Percentiles rank a stretch among this genome's conserved stretches.
These are phyloP conservation scores for Talaromyces ruber DNA, from an alignment of 495 filamentous ascomycete genomes.

Conservation along the genomic window DNA sequence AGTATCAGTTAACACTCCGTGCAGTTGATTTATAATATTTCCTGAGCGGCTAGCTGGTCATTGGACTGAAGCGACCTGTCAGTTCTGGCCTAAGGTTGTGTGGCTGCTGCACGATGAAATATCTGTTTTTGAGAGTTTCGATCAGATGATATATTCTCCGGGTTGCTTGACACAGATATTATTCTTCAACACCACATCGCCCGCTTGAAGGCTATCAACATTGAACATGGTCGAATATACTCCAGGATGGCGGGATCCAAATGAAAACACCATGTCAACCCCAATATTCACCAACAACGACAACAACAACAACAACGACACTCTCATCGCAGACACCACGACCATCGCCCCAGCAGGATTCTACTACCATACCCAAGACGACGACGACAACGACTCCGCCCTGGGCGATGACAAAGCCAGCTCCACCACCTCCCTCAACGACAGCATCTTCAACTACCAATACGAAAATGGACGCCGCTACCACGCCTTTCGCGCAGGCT, in stretches of 20 bases:
- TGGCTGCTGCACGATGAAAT: background rate
- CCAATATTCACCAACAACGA: background rate
- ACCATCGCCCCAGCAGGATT: background rate
- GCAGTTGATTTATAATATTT: background rate
- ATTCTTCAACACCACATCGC: background rate
- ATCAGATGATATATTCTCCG: background rate
- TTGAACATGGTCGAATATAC: background rate
- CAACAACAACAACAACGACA: background rate
- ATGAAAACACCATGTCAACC: background rate
- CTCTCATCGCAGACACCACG: background rate
- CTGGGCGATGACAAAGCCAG: conserved; percentile 5
- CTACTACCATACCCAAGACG: background rate
- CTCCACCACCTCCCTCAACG: conserved; percentile 12
- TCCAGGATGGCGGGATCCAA: background rate
- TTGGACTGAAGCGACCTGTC: background rate
- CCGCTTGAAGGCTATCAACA: background rate
- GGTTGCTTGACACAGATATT: background rate
- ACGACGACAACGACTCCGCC: conserved; percentile 7
- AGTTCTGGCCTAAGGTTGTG: background rate
- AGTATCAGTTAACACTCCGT: too few relatives aligned
- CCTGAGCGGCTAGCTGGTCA: background rate
- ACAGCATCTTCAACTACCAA: conserved; percentile 19
- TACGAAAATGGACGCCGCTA: conserved; percentile 58
- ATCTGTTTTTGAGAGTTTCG: background rate
- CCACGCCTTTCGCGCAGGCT: conserved; percentile 50